Evolutionary conservation across 2,329 filamentous ascomycete species (phyloP).

Genomic region (Bimuria novae-zelandiae): DNA sequence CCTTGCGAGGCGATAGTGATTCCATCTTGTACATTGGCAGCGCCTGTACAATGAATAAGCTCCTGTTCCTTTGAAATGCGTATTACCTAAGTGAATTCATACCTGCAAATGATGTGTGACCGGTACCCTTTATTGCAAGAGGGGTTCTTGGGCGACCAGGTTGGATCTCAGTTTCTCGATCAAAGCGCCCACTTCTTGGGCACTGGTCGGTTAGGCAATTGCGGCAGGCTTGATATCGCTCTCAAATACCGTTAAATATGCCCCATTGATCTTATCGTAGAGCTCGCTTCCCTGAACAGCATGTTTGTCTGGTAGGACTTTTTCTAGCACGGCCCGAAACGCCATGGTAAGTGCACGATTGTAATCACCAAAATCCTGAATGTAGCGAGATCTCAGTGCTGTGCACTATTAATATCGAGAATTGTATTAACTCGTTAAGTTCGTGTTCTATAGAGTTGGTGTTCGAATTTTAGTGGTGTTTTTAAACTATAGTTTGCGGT

Average conservation of each 20-base stretch:
- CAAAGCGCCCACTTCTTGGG: conserved; percentile 9
- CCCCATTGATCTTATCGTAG: conserved; percentile 9
- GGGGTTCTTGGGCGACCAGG: background rate
- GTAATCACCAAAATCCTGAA: background rate
- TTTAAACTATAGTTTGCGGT: too few relatives aligned
- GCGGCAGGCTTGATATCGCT: conserved; percentile 9
- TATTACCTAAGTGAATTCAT: background rate
- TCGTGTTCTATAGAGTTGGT: too few relatives aligned
- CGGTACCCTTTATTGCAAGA: conserved; percentile 6
- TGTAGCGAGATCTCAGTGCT: background rate
- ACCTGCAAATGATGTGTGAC: conserved; percentile 9
- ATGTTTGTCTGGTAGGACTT: conserved; percentile 3
- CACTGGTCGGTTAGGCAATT: conserved; percentile 8
- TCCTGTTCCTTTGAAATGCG: background rate
- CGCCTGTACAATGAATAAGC: background rate
- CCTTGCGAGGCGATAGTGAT: conserved; percentile 7
- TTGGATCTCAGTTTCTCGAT: conserved; percentile 1
- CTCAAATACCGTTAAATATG: conserved; percentile 10
- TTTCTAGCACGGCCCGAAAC: background rate
- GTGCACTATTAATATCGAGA: too few relatives aligned
- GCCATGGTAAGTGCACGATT: background rate
- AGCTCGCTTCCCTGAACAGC: conserved; percentile 5
- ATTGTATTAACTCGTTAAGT: too few relatives aligned
- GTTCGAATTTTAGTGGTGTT: too few relatives aligned
- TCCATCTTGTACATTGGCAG: conserved; percentile 9